Evolutionary conservation across 2,329 filamentous ascomycete species (phyloP).

Genomic region (Diaporthe batatas): DNA sequence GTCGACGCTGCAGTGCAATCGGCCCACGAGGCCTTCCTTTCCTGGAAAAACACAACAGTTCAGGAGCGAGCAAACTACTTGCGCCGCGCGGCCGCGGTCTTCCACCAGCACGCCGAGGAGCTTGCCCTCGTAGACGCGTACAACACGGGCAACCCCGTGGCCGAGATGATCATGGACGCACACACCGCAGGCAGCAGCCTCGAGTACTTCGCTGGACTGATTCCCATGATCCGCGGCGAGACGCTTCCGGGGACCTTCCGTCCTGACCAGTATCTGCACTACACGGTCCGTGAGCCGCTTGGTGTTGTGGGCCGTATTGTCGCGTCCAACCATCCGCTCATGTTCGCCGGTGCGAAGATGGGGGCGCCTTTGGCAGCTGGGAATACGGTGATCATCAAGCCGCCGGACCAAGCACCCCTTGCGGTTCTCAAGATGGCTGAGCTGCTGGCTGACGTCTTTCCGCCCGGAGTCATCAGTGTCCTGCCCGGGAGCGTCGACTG

Average conservation of each 20-base stretch:
- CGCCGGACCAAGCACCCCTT: constrained; percentile 71
- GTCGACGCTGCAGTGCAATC: constrained; percentile 40
- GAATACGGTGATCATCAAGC: constrained; percentile 70
- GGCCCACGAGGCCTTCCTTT: constrained; percentile 34
- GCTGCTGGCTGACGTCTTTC: constrained; percentile 77
- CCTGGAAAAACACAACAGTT: constrained; percentile 31
- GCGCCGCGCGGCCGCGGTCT: constrained; percentile 44
- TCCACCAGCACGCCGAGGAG: constrained; percentile 43
- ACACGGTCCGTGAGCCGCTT: constrained; percentile 75
- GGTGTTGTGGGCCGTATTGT: constrained; percentile 76
- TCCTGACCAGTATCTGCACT: constrained; percentile 59
- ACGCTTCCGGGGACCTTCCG: constrained; percentile 68
- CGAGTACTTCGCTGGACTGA: constrained; percentile 76
- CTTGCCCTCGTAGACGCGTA: constrained; percentile 43
- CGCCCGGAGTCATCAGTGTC: constrained; percentile 80
- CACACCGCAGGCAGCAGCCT: constrained; percentile 77
- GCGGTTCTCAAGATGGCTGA: constrained; percentile 72
- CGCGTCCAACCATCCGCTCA: constrained; percentile 76
- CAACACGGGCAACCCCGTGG: constrained; percentile 42
- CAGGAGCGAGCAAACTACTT: constrained; percentile 27
- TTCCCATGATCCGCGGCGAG: constrained; percentile 77
- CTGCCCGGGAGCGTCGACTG: constrained; percentile 54
- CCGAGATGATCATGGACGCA: constrained; percentile 61
- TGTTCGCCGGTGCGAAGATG: constrained; percentile 79
- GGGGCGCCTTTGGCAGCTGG: constrained; percentile 73